Evolutionary conservation across 257 asterid genomes (phyloP), one percentile per base, ranked within the genome.

Genomic region (Schizonepeta tenuifolia): DNA sequence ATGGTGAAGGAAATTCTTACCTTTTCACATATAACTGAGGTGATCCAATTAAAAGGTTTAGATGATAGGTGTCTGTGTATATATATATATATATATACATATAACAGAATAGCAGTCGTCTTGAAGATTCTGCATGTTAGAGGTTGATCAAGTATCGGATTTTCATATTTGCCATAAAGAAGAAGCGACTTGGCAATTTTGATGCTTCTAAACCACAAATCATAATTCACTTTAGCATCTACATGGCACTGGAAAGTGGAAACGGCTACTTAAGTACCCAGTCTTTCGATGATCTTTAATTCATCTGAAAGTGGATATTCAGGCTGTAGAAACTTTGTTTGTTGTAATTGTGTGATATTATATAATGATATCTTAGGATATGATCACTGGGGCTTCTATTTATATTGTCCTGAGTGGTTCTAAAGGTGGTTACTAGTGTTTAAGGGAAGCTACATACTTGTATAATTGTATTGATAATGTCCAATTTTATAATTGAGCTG

Each of bases 331-430:
- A 40, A 49, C 7, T 28, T 56, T 35, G 43, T 58, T 73, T 38
- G 51, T 36, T 67, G 20, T 57, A 20, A 31, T 35, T 20, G 41
- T 41, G 18, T 15, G 15, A 56, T 51, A 50, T 9, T 47, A 61
- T 24, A n/a, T 66, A 60, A 54, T 74, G 26, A 26, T 53, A 58
- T 73, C 55, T 65, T 40, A 56, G 46, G 47, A 67, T 63, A 70
- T 69, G 66, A 64, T 78, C 15, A 65, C 43, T 55, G 54, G 59
- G 36, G 47, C 47, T 21, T 56, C 35, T 35, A 20, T 35, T 54
- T 67, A 61, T 58, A 49, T 71, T 71, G 46, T 31, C 63, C 18
- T 22, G 26, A 40, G 46, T 61, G 70, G 74, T 46, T 74, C 36
- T 24, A 9, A 67, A 70, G 56, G 60, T 74, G 64, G 40, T 55